Base-by-base conservation (phyloP, 768 basidiomycete species). In the Lyophyllum decastes region DNA sequence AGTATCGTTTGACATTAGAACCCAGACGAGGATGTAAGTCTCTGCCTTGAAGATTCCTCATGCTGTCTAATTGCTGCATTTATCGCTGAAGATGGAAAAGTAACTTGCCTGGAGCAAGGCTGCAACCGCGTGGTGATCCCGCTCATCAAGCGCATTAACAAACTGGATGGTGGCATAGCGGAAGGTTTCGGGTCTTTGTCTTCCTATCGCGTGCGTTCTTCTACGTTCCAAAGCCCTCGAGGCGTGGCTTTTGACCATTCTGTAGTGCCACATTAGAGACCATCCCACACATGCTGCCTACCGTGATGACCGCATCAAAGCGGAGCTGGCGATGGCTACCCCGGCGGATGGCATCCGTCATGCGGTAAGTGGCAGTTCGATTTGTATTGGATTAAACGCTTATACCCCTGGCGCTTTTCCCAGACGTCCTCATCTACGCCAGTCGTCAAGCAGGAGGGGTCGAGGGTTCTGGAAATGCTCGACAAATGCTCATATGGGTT, bases 131-230 rank as follows among this genome's bases (percentile, higher is more conserved):
- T 66, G 41, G 44, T 56, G 16, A 73, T 84, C 25, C 48, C 68
- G 3, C 70, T 84, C 34, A 60, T 57, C 5, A 58, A 61, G 34
- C 72, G 73, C 50, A 46, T 62, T 17, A 68, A 64, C 27, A 58
- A 58, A 1, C 54, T 61, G 4, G 80, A 80, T 65, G 78, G 79
- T n/a, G 80, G 82, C 12, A 66, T 65, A 59, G 52, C 50, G 17
- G 71, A 72, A 22, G 82, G 84, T 21, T 61, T 83, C 52, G 82
- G 82, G 21, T 78, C 77, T 9, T 63, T 85, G 38, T 68, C 71
- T n/a, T 67, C 75, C 1, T 85, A 80, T 66, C 70, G 76, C 52
- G 83, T 82, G 65, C 52, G 76, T 69, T 33, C 6, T 21, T 61
- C 27, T 21, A 57, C 48, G 21, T 55, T 8, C 11, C 35, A 16